Base-by-base conservation (phyloP, 768 basidiomycete species). In the Leccinum truebloodii region DNA sequence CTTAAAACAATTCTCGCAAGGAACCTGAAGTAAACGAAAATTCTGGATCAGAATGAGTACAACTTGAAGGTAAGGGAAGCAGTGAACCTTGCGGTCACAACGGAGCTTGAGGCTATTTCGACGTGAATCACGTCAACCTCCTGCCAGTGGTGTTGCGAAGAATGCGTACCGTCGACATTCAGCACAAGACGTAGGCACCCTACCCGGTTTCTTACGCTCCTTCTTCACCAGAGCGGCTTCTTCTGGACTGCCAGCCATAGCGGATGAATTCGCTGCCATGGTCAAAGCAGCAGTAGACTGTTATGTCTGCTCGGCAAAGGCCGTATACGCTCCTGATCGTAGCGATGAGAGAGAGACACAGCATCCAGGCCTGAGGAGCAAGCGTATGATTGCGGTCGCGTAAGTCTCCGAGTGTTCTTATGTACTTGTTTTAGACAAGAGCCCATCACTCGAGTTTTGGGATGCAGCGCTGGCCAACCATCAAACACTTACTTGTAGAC, bases 1-100 rank as follows among this genome's bases (percentile, higher is more conserved):
- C 59, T 87, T 86, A 24, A 83, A 82, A 68, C 90, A 92, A 70
- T 85, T 90, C 73, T 87, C 86, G 74, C 90, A 92, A 12, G 90
- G 90, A 35, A 90, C 80, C 88, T 91, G 34, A 65, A 26, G 52
- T 52, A 41, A 13, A 37, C 16, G 18, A 4, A 32, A 39, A 57
- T 54, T 57, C 55, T 28, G 24, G 50, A 67, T 77, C 61, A 70
- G 48, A 16, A 30, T 35, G 2, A 8, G 30, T 28, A 16, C 24
- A 24, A 35, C 34, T 35, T 35, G 34, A 35, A 30, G 14, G 1
- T 6, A 16, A 10, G n/a, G 1, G 48, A 61, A 54, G 18, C 28
- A 57, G 52, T n/a, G 13, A 24, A 85, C 86, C 71, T 84, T 83
- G 66, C 82, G 81, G 68, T 89, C 87, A 64, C 87, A 89, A 34